Base-by-base conservation (phyloP, 495 filamentous ascomycete genomes). In the Pyronema omphalodes region DNA sequence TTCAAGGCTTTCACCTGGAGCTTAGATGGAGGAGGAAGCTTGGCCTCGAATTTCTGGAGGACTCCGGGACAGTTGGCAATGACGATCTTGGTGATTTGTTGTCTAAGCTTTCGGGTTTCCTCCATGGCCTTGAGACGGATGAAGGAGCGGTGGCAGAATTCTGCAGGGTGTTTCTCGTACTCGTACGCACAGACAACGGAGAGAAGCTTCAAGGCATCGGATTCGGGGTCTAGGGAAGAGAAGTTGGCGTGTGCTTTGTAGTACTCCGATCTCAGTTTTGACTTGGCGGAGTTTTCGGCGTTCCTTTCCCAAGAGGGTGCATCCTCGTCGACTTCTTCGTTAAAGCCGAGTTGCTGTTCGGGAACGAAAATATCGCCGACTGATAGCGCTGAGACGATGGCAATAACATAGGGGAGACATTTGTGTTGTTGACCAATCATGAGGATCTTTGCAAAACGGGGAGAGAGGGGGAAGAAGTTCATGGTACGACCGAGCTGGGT, bases 381-480 rank as follows among this genome's bases (percentile, higher is more conserved):
- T 6, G 91, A 91, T 14, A 99, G 70, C 1, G 83, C 84, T 8
- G 93, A 82, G 11, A 96, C 87, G 1, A 96, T 72, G 12, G 88
- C 88, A 51, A 95, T 81, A 17, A 88, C 83, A 62, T 93, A 88
- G 1, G 85, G 79, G 60, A 93, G 73, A 58, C 88, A 86, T 50
- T 78, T 79, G 64, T 89, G 83, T 14, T 84, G 76, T 60, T 93
- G 81, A 11, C 88, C 93, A 46, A 94, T 80, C 18, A 87, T 71
- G 17, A 99, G 72, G 69, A 96, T 95, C 51, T 89, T 83, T 6
- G 88, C 80, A 65, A 89, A 94, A 12, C 93, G 78, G 8, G 93
- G 93, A 9, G 83, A 84, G 18, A 96, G 72, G 5, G 93, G 93
- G 64, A 93, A 95, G 43, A 81, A 74, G 14, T 86, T 85, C 66